These are phyloP conservation scores for Bruguiera sexangula DNA, from an alignment of 345 rosid species.

Conservation along the genomic window DNA sequence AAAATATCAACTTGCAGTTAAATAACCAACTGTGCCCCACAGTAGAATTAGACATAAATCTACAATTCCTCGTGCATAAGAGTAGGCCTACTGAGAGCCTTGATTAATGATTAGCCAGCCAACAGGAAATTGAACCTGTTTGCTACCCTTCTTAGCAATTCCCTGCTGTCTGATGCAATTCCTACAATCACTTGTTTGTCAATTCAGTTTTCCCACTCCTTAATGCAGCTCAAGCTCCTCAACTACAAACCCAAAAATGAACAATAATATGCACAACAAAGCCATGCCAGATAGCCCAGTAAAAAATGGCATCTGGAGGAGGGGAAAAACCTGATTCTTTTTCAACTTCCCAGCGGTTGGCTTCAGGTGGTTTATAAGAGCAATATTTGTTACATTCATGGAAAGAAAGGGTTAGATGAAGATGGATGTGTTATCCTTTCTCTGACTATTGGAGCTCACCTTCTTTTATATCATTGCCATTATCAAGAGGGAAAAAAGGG, in stretches of 20 bases:
- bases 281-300: constrained; percentile 1
- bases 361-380: constrained; percentile 30
- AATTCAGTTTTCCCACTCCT: not conserved
- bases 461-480: constrained; percentile 31
- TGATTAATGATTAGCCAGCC: not conserved
- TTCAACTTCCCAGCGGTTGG: constrained; percentile 22
- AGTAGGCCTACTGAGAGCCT: no score
- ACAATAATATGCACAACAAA: not conserved
- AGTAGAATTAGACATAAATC: not conserved
- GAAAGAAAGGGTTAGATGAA: constrained; percentile 53
- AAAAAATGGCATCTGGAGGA: constrained; percentile 6
- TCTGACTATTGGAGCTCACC: constrained; percentile 32
- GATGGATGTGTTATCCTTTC: constrained; percentile 34
- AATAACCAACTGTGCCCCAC: no score
- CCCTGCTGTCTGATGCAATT: not conserved
- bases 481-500: constrained; percentile 28
- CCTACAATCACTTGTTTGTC: not conserved
- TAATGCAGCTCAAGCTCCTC: not conserved
- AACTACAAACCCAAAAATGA: not conserved
- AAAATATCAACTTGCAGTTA: no score
- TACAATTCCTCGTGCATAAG: not conserved
- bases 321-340: constrained; percentile 46
- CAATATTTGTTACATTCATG: constrained; percentile 54
- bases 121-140: not conserved
- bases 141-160: not conserved